Base-by-base conservation (phyloP, 2,329 filamentous ascomycete genomes). In the Juglanconis juglandina region DNA sequence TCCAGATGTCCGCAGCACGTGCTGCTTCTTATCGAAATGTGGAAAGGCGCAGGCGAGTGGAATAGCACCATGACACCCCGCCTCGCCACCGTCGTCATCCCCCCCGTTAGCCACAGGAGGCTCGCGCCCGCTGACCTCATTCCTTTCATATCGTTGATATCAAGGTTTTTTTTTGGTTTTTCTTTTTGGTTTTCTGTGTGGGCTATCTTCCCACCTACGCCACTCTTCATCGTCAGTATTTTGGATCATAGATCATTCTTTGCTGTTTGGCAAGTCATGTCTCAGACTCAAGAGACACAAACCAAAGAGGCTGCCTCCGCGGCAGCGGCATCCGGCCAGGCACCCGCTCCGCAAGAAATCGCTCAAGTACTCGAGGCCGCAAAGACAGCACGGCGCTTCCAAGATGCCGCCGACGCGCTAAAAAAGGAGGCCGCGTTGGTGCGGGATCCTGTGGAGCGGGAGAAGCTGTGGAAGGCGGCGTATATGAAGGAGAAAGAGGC, bases 401-500 rank as follows among this genome's bases (percentile, higher is more conserved):
- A 63, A 10, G 61, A 63, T 48, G 61, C 58, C n/a, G 61, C 61
- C 4, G 61, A 63, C 17, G 37, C 58, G 5, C 58, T 63, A 41
- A 63, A 63, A 50, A 60, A 60, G 41, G 58, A 63, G 37, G 61
- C 61, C 3, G 41, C 54, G 5, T 48, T 63, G 1, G 61, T 49
- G 9, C 41, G 44, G 24, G 61, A 63, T 39, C 58, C 61, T 4
- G 61, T 39, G 4, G 61, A 60, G 46, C 58, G 61, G 34, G 61
- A 63, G 53, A 51, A 52, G 34, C 37, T 63, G 13, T 57, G 56
- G 58, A 59, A 39, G 17, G 56, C 61, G n/a, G 61, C 54, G 10
- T 63, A 63, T 9, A 41, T 49, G n/a, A 63, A 63, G 50, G 61
- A 63, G 46, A 63, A 63, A 37, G 61, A 60, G 39, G 61, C 61